phyloP scores from a whole-genome alignment of 768 basidiomycete genomes.

The Rhodotorula toruloides region DNA sequence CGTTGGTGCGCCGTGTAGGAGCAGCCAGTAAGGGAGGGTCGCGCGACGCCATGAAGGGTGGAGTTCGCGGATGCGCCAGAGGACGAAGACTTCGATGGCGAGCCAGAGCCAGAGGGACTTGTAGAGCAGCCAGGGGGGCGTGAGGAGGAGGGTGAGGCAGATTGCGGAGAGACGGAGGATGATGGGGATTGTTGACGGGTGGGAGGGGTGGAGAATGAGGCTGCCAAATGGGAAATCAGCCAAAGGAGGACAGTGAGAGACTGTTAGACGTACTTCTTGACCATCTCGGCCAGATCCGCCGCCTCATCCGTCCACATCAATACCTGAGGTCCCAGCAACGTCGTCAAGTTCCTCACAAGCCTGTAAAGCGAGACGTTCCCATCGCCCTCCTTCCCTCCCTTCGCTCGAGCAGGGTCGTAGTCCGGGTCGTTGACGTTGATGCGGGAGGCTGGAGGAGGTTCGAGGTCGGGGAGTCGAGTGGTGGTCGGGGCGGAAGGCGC shows the following conservation, averaged over 20 bases:
- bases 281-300: conserved; percentile 11
- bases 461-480: too few species aligned
- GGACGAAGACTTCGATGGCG: conserved; percentile 26
- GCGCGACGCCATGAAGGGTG: conserved; percentile 21
- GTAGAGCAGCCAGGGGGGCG: conserved; percentile 13
- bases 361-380: conserved; percentile 19
- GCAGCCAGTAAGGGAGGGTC: conserved; percentile 21
- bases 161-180: conserved; percentile 4
- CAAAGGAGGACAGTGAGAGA: background rate
- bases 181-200: conserved; percentile 6
- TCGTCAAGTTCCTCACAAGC: background rate
- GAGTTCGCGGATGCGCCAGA: conserved; percentile 17
- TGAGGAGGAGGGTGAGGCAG: conserved; percentile 5
- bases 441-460: background rate
- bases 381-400: background rate
- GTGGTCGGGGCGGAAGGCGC: too few species aligned
- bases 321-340: conserved; percentile 6
- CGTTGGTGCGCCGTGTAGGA: conserved; percentile 17
- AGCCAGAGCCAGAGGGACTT: conserved; percentile 6
- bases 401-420: background rate
- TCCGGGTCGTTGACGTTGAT: background rate
- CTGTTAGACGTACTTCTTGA: conserved; percentile 19
- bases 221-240: background rate
- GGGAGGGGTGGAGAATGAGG: conserved; percentile 22
- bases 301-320: conserved; percentile 1